These are phyloP conservation scores for Penicillium roqueforti DNA, from an alignment of 495 filamentous ascomycete species.

Conservation along the genomic window DNA sequence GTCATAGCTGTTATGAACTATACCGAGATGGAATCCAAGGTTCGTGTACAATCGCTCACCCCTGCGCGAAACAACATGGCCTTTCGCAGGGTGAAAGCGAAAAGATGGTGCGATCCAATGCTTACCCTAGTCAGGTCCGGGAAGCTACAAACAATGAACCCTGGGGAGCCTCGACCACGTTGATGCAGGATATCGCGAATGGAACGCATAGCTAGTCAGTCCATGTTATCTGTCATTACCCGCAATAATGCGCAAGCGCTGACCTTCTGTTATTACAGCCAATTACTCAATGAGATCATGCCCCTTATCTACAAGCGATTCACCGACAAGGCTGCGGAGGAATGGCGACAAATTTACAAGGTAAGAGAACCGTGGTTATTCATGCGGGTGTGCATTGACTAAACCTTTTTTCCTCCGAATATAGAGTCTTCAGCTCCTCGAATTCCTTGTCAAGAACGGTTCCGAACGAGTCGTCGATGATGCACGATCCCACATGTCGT, in stretches of 20 bases:
- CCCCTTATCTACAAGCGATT: constrained; percentile 99
- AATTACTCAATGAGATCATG: constrained; percentile 99
- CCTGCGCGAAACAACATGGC: constrained; percentile 6
- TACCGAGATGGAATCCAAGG: constrained; percentile 99
- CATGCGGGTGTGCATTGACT: background rate
- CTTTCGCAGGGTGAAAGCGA: background rate
- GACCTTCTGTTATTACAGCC: constrained; percentile 49
- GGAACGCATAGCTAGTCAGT: constrained; percentile 97
- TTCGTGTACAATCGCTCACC: constrained; percentile 34
- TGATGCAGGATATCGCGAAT: constrained; percentile 97
- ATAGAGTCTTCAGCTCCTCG: constrained; percentile 84
- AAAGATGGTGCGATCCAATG: constrained; percentile 4
- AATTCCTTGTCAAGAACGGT: constrained; percentile 97
- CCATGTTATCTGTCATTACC: background rate
- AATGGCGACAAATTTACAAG: constrained; percentile 99
- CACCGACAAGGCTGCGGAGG: constrained; percentile 95
- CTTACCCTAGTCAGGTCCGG: constrained; percentile 59
- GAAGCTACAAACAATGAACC: constrained; percentile 98
- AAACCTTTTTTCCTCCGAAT: background rate
- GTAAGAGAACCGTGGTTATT: constrained; percentile 27
- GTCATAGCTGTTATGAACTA: constrained; percentile 93
- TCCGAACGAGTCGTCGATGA: constrained; percentile 98
- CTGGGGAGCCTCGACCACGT: constrained; percentile 86
- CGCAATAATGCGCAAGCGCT: constrained; percentile 13
- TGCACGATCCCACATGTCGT: constrained; percentile 86